These are phyloP conservation scores for Hura crepitans DNA, from an alignment of 441 rosid genomes.

Conservation along the genomic window DNA sequence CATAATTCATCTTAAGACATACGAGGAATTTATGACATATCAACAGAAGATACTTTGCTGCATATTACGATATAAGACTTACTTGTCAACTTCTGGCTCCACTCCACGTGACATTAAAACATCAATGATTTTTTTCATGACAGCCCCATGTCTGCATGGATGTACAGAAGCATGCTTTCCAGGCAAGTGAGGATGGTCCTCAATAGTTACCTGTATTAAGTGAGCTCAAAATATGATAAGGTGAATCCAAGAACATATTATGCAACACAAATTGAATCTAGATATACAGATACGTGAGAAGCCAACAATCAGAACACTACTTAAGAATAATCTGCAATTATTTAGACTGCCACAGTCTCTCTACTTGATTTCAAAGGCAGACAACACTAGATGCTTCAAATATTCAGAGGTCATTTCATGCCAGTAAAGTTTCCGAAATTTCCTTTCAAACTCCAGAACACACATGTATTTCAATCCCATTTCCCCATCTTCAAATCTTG, in stretches of 20 bases:
- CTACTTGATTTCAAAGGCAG: background rate
- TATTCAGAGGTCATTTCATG: background rate
- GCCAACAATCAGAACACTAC: background rate
- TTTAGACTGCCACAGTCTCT: background rate
- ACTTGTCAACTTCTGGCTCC: conserved; percentile 98
- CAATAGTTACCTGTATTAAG: conserved; percentile 76
- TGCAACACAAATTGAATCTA: background rate
- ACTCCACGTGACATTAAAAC: conserved; percentile 89
- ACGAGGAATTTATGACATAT: too few relatives aligned
- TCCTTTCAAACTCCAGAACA: background rate
- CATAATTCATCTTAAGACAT: background rate
- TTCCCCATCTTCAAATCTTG: background rate
- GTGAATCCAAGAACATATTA: background rate
- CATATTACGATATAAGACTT: conserved; percentile 8
- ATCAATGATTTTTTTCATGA: conserved; percentile 96
- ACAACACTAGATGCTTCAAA: background rate
- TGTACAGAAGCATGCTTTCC: conserved; percentile 98
- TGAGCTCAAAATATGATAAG: conserved; percentile 1
- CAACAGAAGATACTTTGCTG: background rate
- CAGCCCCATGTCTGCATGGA: conserved; percentile 97
- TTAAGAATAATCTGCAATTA: background rate
- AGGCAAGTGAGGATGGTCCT: conserved; percentile 92
- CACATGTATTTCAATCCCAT: background rate
- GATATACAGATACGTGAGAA: background rate
- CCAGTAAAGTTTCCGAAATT: background rate